Conservation (phyloP, 805 yeast species). For the Millerago galiae region DNA sequence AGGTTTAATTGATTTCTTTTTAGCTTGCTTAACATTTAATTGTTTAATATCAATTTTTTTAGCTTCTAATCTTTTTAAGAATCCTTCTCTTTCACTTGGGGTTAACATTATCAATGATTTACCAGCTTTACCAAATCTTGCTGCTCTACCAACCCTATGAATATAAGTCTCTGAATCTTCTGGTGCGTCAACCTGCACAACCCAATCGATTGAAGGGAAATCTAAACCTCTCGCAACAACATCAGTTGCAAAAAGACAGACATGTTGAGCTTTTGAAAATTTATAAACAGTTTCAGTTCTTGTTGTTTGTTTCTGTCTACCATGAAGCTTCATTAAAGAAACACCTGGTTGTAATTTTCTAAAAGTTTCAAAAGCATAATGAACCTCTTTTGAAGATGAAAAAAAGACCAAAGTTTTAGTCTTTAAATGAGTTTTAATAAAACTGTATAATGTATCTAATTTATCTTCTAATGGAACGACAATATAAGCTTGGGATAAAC, state of each 20-base stretch:
- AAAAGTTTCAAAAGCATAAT: slow-evolving; percentile 28
- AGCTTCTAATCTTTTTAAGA: slow-evolving; percentile 54
- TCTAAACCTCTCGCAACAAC: slow-evolving; percentile 98
- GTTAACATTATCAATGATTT: slow-evolving; percentile 75
- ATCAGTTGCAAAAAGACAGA: slow-evolving; percentile 88
- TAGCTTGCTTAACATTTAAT: slow-evolving; percentile 69
- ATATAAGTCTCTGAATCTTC: slow-evolving; percentile 86
- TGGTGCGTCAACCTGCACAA: slow-evolving; percentile 90
- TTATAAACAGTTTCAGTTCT: slow-evolving; percentile 73
- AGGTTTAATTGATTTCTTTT: slow-evolving; percentile 64
- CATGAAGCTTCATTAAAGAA: slow-evolving; percentile 69
- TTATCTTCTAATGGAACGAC: slow-evolving; percentile 71
- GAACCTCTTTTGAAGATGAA: slow-evolving; percentile 56
- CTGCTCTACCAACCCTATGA: slow-evolving; percentile 95
- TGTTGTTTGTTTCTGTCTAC: slow-evolving; percentile 76
- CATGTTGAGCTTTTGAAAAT: slow-evolving; percentile 37
- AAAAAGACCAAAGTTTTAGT: slow-evolving; percentile 77
- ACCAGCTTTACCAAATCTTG: slow-evolving; percentile 88
- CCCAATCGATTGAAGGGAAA: slow-evolving; percentile 90
- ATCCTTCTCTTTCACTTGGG: slow-evolving; percentile 76
- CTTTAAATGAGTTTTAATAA: slow-evolving; percentile 66
- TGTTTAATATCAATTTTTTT: slow-evolving; percentile 65
- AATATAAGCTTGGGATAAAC: slow-evolving; percentile 78
- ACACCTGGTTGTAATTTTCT: slow-evolving; percentile 29
- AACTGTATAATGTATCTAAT: slow-evolving; percentile 71